phyloP scores from a whole-genome alignment of 2,329 filamentous ascomycete species.

The Verticillium nubilum region DNA sequence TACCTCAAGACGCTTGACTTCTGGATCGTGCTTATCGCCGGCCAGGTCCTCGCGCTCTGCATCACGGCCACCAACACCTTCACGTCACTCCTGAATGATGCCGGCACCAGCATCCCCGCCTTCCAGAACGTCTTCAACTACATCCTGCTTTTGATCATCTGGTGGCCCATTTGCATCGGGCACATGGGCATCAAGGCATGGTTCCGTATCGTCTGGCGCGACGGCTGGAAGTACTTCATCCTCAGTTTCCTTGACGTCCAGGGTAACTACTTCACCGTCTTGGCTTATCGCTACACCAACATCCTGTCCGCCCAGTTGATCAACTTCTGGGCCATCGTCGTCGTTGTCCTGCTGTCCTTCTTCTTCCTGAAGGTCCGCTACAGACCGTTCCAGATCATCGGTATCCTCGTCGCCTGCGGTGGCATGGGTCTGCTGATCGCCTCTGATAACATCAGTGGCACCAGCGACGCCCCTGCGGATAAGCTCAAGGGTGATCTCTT shows the following conservation, averaged over 20 bases:
- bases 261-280: slow-evolving; percentile 96
- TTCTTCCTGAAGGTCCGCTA: slow-evolving; percentile 82
- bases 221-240: slow-evolving; percentile 93
- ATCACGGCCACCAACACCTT: slow-evolving; percentile 94
- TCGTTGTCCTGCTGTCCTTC: slow-evolving; percentile 83
- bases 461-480: slow-evolving; percentile 61
- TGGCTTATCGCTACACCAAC: slow-evolving; percentile 90
- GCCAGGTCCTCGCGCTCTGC: slow-evolving; percentile 81
- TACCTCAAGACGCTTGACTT: slow-evolving; percentile 85
- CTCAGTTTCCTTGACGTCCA: slow-evolving; percentile 90
- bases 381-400: slow-evolving; percentile 75
- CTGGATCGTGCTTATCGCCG: slow-evolving; percentile 74
- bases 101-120: slow-evolving; percentile 76
- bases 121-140: slow-evolving; percentile 98
- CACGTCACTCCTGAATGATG: slow-evolving; percentile 62
- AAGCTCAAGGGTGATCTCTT: slow-evolving; percentile 90
- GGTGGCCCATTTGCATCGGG: slow-evolving; percentile 74
- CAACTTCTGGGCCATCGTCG: slow-evolving; percentile 97
- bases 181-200: slow-evolving; percentile 72
- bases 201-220: slow-evolving; percentile 53
- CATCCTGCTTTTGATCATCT: slow-evolving; percentile 74
- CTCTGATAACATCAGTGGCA: slow-evolving; percentile 77
- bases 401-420: slow-evolving; percentile 86
- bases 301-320: slow-evolving; percentile 90
- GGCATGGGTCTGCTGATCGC: slow-evolving; percentile 84